Base-by-base conservation (phyloP, 345 rosid genomes). In the Erodium maritimum region DNA sequence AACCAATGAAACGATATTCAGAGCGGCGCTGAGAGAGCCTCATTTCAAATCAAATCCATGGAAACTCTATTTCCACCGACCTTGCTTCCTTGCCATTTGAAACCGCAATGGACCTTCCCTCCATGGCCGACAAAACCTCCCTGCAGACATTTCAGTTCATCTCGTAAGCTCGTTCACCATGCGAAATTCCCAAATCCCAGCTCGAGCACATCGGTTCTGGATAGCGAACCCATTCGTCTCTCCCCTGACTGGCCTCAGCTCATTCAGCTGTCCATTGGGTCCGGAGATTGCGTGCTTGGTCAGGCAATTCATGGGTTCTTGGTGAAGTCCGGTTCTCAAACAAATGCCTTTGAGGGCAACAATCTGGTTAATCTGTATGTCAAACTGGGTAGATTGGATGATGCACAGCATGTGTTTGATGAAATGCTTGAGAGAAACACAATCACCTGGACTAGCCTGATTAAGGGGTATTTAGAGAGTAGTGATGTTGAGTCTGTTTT, bases 371-470 rank as follows among this genome's bases (percentile, higher is more conserved):
- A 50, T 0, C 21, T 71, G 3, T 71, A 69, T 12, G 23, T 61
- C 0, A 68, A 75, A 55, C 69, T 63, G 17, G 8, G 24, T 10
- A 62, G 56, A 68, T 14, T 65, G 17, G 69, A 57, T 24, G 34
- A 54, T 19, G 76, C 74, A 21, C 62, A 59, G 51, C 65, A 19
- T 51, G 19, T 71, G 68, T 75, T 71, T n/a, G 76, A 75, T 60
- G 65, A 52, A 65, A 75, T 71, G 68, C 73, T 37, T 60, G 56
- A 52, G 0, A 71, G 74, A 60, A 71, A 66, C 19, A 60, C 76
- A 0, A 50, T 71, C 17, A 71, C 73, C 29, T 71, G 73, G 79
- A 75, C 76, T 62, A 68, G 73, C 0, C 51, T 75, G 25, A 60
- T 71, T 0, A 75, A 65, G 58, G 79, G 76, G 13, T 69, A 56